phyloP scores from a whole-genome alignment of 805 yeast species.

The Metahyphopichia silvanorum region DNA sequence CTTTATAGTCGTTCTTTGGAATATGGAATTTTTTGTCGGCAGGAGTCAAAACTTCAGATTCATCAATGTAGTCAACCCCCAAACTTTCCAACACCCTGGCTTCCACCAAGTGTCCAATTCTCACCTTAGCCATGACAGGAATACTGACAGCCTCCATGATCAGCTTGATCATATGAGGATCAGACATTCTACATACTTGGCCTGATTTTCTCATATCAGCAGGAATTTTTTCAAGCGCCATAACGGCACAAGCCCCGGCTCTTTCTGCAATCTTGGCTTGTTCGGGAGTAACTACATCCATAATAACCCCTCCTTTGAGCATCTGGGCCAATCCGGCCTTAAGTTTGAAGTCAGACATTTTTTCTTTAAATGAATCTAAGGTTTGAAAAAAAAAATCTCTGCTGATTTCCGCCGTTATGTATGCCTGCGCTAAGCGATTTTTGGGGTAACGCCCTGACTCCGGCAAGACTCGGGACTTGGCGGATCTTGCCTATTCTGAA shows the following conservation, averaged over 20 bases:
- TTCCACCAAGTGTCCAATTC: constrained; percentile 82
- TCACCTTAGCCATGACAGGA: constrained; percentile 83
- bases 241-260: constrained; percentile 88
- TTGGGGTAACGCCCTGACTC: too few relatives aligned
- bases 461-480: too few relatives aligned
- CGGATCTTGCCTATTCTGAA: too few relatives aligned
- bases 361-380: too few relatives aligned
- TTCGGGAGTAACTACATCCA: constrained; percentile 76
- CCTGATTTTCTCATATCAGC: constrained; percentile 83
- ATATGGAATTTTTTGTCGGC: constrained; percentile 72
- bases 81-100: constrained; percentile 73
- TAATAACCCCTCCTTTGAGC: constrained; percentile 75
- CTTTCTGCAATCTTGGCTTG: constrained; percentile 77
- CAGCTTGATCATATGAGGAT: constrained; percentile 72
- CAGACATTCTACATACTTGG: constrained; percentile 83
- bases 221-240: constrained; percentile 84
- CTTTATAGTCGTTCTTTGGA: constrained; percentile 53
- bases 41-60: constrained; percentile 80
- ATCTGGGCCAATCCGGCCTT: constrained; percentile 83
- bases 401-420: too few relatives aligned
- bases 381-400: too few relatives aligned
- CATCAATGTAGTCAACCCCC: constrained; percentile 78
- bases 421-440: too few relatives aligned
- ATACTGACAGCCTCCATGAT: constrained; percentile 70
- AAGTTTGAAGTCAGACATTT: constrained; percentile 43